Percentiles rank a stretch among this genome's conserved stretches.
Evolutionary conservation across 2,329 filamentous ascomycete genomes (phyloP).

Genomic region (Eurotiales sp.): DNA sequence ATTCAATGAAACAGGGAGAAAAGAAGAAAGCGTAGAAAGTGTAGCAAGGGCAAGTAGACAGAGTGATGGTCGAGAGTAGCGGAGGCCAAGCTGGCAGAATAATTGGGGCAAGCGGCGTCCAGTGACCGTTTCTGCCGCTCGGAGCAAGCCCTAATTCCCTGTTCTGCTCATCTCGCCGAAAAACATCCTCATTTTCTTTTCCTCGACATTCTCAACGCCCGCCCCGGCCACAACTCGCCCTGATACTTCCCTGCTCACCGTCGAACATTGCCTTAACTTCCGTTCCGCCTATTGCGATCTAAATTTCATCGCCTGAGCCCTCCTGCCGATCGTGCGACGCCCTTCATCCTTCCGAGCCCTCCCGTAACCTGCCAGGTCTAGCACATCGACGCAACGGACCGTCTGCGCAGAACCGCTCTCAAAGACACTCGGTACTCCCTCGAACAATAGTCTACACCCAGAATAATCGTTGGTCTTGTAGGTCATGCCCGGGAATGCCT

Average conservation of each 20-base stretch:
- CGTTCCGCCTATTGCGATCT: not conserved
- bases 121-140: slow-evolving; percentile 25
- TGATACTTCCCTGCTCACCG: not conserved
- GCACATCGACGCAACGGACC: slow-evolving; percentile 3
- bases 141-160: slow-evolving; percentile 38
- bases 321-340: slow-evolving; percentile 8
- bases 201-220: slow-evolving; percentile 5
- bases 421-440: not conserved
- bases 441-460: not conserved
- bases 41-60: not conserved
- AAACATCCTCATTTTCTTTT: slow-evolving; percentile 16
- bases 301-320: not conserved
- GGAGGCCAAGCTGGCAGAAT: not conserved
- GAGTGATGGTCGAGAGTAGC: not conserved
- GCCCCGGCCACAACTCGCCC: not conserved
- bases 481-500: not conserved
- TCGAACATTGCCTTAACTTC: not conserved
- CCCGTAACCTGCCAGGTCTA: slow-evolving; percentile 11
- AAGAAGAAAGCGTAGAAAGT: not conserved
- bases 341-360: slow-evolving; percentile 11
- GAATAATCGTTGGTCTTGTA: not conserved
- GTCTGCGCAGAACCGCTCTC: not conserved
- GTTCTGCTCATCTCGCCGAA: slow-evolving; percentile 17
- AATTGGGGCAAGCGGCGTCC: slow-evolving; percentile 27
- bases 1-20: not conserved